Base-by-base conservation (phyloP, 2,329 filamentous ascomycete genomes). In the Colletotrichum abscissum region DNA sequence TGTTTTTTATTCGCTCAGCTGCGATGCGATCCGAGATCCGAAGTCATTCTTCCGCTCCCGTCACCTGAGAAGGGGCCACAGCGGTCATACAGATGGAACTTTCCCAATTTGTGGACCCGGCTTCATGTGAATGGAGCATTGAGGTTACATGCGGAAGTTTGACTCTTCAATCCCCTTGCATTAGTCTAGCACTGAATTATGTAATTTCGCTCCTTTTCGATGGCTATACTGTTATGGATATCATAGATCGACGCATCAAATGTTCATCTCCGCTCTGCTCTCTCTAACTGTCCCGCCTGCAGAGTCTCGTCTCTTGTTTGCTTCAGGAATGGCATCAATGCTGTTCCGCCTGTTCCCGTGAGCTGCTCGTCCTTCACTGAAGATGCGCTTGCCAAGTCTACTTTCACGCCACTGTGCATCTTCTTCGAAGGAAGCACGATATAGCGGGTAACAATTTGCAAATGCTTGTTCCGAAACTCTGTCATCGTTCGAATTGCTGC, bases 391-490 rank as follows among this genome's bases (percentile, higher is more conserved):
- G 86, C 85, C 65, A 88, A 76, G 71, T 88, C 74, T 0, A 76
- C 73, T 28, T 75, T 78, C 35, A 75, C 68, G 58, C 62, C 75
- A 82, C 63, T 71, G 75, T 77, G 77, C 19, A 81, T 79, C 70
- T 86, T 83, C 66, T 83, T 88, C 0, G 93, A 93, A 28, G 95
- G 95, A 67, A 97, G 86, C 76, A 98, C 92, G 78, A 98, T 97
- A 82, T 98, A 98, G 62, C 95, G 89, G 42, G 94, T 94, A 3
- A 98, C 95, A 71, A 98, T 94, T 80, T 94, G 91, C 76, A 98
- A 94, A 80, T 98, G 95, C 78, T 93, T 95, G 80, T 96, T 93
- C 68, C 96, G 88, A 78, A 98, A 92, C 24, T 89, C 86, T 12
- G 91, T 90, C 56, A 98, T 86, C 83, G 95, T 94, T 26, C 91